Evolutionary conservation across 768 basidiomycete genomes (phyloP), one percentile per base, ranked within the genome.

Genomic region (Terana coerulea): DNA sequence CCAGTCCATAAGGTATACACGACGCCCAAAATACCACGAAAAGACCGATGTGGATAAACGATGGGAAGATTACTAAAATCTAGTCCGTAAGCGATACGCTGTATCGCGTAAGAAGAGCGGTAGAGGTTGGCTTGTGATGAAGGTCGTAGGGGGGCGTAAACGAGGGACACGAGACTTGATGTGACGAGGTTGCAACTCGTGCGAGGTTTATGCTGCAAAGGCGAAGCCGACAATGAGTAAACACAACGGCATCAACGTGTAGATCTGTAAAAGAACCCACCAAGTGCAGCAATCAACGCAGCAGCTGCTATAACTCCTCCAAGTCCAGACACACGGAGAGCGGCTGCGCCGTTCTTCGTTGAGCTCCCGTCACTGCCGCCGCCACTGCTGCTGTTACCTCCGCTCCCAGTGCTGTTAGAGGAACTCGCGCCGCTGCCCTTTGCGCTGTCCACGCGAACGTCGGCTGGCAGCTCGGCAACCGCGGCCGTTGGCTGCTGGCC

Each of bases 401-500:
- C 21, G 45, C 52, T 33, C 14, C 37, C 29, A 19, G 40, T 53
- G 24, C 42, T 54, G 43, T 26, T 59, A 34, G 41, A 54, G 17
- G 37, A 5, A 25, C 51, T 51, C n/a, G 52, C 48, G 25, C 66
- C 83, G 35, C 64, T 69, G 1, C 67, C 81, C 14, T 49, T 47
- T 17, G 61, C 64, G 56, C 52, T 69, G 49, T 70, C 66, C 6
- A 75, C 64, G 24, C 73, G 75, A 35, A 78, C 65, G 63, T 64
- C 83, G 0, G 64, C 52, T 1, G 86, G 86, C 8, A 91, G 75
- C 1, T 37, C 63, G n/a, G 69, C 69, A 0, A 68, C 74, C 14
- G 68, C 54, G 2, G 65, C 54, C 0, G 72, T 78, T 1, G 86
- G 76, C 64, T 97, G 95, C 1, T 67, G 67, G 43, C 82, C 90